Conservation (phyloP, 345 rosid species). For the Populus davidiana region DNA sequence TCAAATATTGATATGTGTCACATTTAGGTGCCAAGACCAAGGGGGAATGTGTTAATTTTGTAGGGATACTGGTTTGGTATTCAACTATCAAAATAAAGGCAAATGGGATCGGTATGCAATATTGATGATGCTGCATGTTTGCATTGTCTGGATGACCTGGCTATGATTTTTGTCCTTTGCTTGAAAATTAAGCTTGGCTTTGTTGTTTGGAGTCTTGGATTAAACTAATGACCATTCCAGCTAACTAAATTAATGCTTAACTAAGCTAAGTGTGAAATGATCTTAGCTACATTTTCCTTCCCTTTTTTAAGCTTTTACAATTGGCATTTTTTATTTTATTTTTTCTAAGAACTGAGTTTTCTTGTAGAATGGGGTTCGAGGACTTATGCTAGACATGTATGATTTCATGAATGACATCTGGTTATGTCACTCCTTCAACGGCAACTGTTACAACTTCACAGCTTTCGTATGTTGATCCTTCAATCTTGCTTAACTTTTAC, state of each 20-base stretch:
- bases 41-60: neutral
- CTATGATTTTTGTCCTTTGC: neutral
- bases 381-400: constrained; percentile 88
- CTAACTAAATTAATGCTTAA: neutral
- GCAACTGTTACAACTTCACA: constrained; percentile 64
- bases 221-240: neutral
- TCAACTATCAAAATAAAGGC: neutral
- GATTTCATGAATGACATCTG: constrained; percentile 77
- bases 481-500: constrained; percentile 5
- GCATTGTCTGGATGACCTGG: neutral
- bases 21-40: neutral
- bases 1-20: neutral
- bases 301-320: neutral
- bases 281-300: neutral
- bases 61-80: neutral
- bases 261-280: neutral
- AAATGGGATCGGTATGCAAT: too few relatives aligned
- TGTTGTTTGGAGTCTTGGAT: neutral
- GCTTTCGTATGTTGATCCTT: constrained; percentile 68
- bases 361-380: constrained; percentile 87
- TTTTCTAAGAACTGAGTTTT: constrained; percentile 8
- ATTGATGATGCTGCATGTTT: neutral
- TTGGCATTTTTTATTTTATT: neutral
- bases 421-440: constrained; percentile 80
- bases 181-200: constrained; percentile 14